Percentiles rank a stretch among this genome's conserved stretches.
Conservation (phyloP, 805 yeast species). For the Peterozyma toletana region DNA sequence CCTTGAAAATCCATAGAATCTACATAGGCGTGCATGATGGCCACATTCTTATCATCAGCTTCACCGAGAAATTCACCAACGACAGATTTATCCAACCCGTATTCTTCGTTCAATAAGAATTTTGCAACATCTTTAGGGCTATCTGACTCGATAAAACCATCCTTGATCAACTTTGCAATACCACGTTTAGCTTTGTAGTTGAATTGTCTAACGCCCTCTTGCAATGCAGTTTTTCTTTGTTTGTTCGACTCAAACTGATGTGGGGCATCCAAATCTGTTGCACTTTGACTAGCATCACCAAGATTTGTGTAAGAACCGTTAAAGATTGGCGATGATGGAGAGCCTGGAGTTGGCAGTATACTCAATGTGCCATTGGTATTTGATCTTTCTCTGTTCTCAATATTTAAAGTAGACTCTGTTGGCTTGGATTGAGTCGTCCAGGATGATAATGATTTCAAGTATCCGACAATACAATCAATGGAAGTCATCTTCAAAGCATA, state of each 20-base stretch:
- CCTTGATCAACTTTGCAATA: slow-evolving; percentile 48
- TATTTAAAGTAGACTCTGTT: slow-evolving; percentile 4
- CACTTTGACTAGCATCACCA: slow-evolving; percentile 13
- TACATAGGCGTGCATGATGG: slow-evolving; percentile 89
- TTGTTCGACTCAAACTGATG: slow-evolving; percentile 80
- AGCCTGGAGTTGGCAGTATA: slow-evolving; percentile 2
- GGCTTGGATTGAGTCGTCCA: slow-evolving; percentile 69
- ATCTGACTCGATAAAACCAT: slow-evolving; percentile 55
- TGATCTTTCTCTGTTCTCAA: slow-evolving; percentile 19
- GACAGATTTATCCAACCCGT: slow-evolving; percentile 72
- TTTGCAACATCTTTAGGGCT: slow-evolving; percentile 66
- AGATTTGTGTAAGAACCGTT: slow-evolving; percentile 10
- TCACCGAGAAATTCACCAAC: slow-evolving; percentile 93
- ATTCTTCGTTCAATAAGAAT: slow-evolving; percentile 61
- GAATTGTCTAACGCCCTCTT: slow-evolving; percentile 73
- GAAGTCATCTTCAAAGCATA: slow-evolving; percentile 81
- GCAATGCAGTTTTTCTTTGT: slow-evolving; percentile 71
- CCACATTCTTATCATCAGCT: slow-evolving; percentile 69
- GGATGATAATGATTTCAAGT: slow-evolving; percentile 69
- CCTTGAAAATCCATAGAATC: slow-evolving; percentile 75
- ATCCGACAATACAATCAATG: slow-evolving; percentile 72
- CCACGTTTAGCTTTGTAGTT: slow-evolving; percentile 85
- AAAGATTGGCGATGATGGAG: slow-evolving; percentile 8
- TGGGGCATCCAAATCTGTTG: slow-evolving; percentile 57
- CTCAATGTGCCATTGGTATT: slow-evolving; percentile 16